Conservation (phyloP, 2,329 filamentous ascomycete genomes). For the Cladorrhinum sp. region DNA sequence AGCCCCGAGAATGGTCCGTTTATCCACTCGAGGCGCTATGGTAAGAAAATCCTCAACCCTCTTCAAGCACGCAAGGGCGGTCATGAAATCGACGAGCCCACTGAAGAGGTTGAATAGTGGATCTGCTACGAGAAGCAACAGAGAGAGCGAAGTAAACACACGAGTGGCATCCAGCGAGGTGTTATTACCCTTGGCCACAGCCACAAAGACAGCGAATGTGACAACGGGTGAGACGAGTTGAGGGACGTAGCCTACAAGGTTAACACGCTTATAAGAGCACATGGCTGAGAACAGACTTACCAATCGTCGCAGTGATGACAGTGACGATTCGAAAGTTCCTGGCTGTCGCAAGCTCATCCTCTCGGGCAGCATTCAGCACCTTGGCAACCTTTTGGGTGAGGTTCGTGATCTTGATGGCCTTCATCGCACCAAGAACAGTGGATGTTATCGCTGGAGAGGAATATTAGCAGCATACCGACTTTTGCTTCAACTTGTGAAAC, state of each 20-base stretch:
- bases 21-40: slow-evolving; percentile 29
- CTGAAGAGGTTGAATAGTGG: slow-evolving; percentile 39
- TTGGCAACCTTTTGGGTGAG: slow-evolving; percentile 33
- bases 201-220: slow-evolving; percentile 40
- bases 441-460: slow-evolving; percentile 30
- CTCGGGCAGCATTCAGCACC: slow-evolving; percentile 32
- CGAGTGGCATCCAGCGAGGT: slow-evolving; percentile 33
- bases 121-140: slow-evolving; percentile 11
- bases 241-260: slow-evolving; percentile 30
- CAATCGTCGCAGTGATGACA: slow-evolving; percentile 36
- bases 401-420: slow-evolving; percentile 42
- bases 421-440: slow-evolving; percentile 38
- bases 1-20: slow-evolving; percentile 13
- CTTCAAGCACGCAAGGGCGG: slow-evolving; percentile 39
- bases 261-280: background rate
- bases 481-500: background rate
- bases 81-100: slow-evolving; percentile 37
- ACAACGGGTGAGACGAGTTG: slow-evolving; percentile 36
- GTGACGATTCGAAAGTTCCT: slow-evolving; percentile 35
- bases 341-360: slow-evolving; percentile 37
- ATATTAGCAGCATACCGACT: background rate
- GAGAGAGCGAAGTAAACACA: slow-evolving; percentile 41
- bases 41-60: slow-evolving; percentile 39
- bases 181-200: slow-evolving; percentile 29
- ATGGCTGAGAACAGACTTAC: slow-evolving; percentile 4